Conservation (phyloP, 1,139 yeast species). For the Kazachstania sp. region DNA sequence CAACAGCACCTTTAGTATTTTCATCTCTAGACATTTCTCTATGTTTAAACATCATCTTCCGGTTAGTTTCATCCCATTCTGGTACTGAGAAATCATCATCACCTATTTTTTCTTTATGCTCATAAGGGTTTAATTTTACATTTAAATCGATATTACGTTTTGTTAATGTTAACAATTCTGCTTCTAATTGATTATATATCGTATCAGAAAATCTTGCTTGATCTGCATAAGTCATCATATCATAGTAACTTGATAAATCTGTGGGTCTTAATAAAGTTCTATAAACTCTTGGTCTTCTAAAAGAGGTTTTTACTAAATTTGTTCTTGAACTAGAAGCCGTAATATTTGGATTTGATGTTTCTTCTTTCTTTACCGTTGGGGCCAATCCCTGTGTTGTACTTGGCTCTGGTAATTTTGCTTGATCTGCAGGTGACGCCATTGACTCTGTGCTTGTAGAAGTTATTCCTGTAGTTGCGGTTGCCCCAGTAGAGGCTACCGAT, state of each 20-base stretch:
- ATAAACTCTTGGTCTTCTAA: constrained; percentile 54
- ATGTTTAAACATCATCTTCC: constrained; percentile 38
- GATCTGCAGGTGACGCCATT: not conserved
- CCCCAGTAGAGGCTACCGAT: no score
- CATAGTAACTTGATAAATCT: constrained; percentile 73
- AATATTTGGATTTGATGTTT: not conserved
- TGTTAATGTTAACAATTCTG: constrained; percentile 72
- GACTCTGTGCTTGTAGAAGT: no score
- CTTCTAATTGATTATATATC: constrained; percentile 48
- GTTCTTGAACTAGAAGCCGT: constrained; percentile 5
- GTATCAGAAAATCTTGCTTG: constrained; percentile 68
- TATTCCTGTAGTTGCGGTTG: no score
- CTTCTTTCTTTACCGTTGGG: no score
- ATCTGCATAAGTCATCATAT: constrained; percentile 76
- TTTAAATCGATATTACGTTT: constrained; percentile 66
- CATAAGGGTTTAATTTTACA: constrained; percentile 61
- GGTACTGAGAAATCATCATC: constrained; percentile 44
- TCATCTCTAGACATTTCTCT: constrained; percentile 41
- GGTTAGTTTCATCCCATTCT: constrained; percentile 36
- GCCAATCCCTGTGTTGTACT: no score
- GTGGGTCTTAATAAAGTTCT: constrained; percentile 74
- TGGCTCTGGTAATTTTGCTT: not conserved
- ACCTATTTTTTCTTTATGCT: constrained; percentile 39
- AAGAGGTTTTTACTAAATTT: constrained; percentile 14
- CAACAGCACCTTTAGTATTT: constrained; percentile 35